Evolutionary conservation across 805 yeast genomes (phyloP).

Genomic region (Saccharomycopsis lassenensis): DNA sequence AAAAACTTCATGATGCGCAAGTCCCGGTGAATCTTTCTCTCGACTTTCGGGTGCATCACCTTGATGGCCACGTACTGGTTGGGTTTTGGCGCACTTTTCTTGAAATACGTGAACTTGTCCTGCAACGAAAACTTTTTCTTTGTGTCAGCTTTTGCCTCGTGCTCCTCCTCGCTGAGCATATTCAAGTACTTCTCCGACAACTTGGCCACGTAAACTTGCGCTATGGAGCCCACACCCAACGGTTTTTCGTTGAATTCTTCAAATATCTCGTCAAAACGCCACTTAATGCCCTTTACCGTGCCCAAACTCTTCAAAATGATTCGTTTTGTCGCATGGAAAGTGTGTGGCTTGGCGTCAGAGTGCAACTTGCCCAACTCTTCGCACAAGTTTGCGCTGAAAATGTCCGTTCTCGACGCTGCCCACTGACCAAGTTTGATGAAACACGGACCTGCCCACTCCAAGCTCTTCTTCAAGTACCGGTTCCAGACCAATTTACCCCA

Average conservation of each 20-base stretch:
- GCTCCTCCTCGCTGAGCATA: conserved; percentile 25
- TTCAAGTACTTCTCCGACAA: conserved; percentile 37
- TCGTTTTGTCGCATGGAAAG: conserved; percentile 45
- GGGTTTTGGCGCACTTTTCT: conserved; percentile 24
- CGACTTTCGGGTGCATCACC: conserved; percentile 84
- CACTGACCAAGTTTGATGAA: conserved; percentile 92
- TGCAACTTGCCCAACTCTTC: conserved; percentile 67
- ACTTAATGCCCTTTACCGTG: conserved; percentile 20
- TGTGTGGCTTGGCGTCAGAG: conserved; percentile 72
- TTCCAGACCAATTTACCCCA: conserved; percentile 71
- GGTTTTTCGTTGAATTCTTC: conserved; percentile 69
- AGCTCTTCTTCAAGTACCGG: conserved; percentile 44
- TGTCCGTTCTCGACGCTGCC: conserved; percentile 97
- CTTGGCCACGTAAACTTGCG: conserved; percentile 81
- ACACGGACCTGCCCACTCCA: conserved; percentile 87
- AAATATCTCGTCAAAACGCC: conserved; percentile 58
- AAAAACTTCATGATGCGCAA: conserved; percentile 72
- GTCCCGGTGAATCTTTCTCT: conserved; percentile 63
- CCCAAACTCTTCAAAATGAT: conserved; percentile 50
- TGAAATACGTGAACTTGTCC: conserved; percentile 17
- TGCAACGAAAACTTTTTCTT: conserved; percentile 25
- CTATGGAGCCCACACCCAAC: conserved; percentile 96
- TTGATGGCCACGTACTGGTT: conserved; percentile 73
- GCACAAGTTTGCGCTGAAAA: conserved; percentile 73
- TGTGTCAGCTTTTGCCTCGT: conserved; percentile 15